Conservation (phyloP, 2,329 filamentous ascomycete genomes). For the Emergomyces orientalis region DNA sequence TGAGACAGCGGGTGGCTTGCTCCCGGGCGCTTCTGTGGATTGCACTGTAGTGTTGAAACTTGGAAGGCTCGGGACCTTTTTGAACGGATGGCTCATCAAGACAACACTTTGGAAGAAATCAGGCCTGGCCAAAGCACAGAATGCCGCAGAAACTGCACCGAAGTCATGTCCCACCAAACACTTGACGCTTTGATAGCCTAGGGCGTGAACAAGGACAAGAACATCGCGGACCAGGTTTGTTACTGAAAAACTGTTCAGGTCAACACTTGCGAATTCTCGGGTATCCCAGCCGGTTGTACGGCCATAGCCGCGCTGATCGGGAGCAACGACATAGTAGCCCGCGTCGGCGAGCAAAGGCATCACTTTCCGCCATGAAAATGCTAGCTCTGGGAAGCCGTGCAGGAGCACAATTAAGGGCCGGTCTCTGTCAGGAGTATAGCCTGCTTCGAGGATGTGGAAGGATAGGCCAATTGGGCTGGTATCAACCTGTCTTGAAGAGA, state of each 20-base stretch:
- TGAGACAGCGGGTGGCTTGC: constrained; percentile 17
- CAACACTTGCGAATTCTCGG: constrained; percentile 42
- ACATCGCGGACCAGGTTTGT: constrained; percentile 54
- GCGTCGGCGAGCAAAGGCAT: constrained; percentile 49
- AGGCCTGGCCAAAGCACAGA: constrained; percentile 52
- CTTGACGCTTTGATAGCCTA: constrained; percentile 50
- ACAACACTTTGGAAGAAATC: constrained; percentile 56
- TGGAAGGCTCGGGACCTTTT: constrained; percentile 35
- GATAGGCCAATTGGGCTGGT: constrained; percentile 48
- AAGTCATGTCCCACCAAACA: constrained; percentile 60
- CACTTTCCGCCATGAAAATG: constrained; percentile 60
- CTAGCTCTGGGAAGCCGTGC: constrained; percentile 60
- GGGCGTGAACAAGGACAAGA: constrained; percentile 50
- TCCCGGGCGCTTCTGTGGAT: constrained; percentile 11
- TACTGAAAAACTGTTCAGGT: constrained; percentile 49
- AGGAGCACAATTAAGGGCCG: constrained; percentile 52
- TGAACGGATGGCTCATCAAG: constrained; percentile 58
- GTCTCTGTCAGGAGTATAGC: constrained; percentile 30
- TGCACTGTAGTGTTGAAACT: constrained; percentile 31
- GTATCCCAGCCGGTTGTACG: constrained; percentile 54
- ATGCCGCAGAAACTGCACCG: constrained; percentile 51
- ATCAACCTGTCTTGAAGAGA: constrained; percentile 49
- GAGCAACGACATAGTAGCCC: constrained; percentile 58
- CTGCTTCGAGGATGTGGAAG: constrained; percentile 53
- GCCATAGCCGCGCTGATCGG: constrained; percentile 60